phyloP scores from a whole-genome alignment of 495 filamentous ascomycete species.

The Podospora conica region DNA sequence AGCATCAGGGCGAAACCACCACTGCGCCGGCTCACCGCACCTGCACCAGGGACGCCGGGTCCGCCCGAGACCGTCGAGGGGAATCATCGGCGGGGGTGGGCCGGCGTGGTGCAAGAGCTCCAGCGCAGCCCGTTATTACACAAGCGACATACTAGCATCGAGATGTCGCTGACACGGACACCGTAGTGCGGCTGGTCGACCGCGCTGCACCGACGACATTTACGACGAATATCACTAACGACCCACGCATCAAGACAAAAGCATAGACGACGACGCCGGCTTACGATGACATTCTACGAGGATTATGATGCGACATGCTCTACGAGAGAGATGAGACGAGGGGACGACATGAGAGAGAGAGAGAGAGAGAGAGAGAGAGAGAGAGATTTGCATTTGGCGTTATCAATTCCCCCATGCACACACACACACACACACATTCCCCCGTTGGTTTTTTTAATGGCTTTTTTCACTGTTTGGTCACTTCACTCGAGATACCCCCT shows the following conservation, averaged over 20 bases:
- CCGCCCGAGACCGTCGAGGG: constrained; percentile 35
- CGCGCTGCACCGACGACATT: not conserved
- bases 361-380: not conserved
- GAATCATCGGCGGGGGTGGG: constrained; percentile 42
- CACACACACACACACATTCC: not conserved
- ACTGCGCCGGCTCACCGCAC: constrained; percentile 39
- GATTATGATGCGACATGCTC: not conserved
- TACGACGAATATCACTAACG: not conserved
- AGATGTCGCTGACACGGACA: constrained; percentile 36
- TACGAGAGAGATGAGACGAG: not conserved
- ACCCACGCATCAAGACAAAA: not conserved
- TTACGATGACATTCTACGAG: not conserved
- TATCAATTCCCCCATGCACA: constrained; percentile 15
- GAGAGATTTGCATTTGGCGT: constrained; percentile 9
- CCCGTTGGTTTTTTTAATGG: not conserved
- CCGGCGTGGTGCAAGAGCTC: constrained; percentile 47
- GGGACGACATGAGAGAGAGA: not conserved
- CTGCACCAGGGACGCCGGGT: constrained; percentile 37
- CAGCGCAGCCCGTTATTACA: constrained; percentile 46
- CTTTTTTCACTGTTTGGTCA: constrained; percentile 16
- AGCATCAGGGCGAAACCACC: constrained; percentile 36
- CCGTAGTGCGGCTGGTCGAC: constrained; percentile 7
- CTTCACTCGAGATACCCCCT: constrained; percentile 34
- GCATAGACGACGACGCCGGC: not conserved
- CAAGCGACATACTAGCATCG: constrained; percentile 47